Evolutionary conservation across 768 basidiomycete species (phyloP).

Genomic region (Agrocybe praecox): DNA sequence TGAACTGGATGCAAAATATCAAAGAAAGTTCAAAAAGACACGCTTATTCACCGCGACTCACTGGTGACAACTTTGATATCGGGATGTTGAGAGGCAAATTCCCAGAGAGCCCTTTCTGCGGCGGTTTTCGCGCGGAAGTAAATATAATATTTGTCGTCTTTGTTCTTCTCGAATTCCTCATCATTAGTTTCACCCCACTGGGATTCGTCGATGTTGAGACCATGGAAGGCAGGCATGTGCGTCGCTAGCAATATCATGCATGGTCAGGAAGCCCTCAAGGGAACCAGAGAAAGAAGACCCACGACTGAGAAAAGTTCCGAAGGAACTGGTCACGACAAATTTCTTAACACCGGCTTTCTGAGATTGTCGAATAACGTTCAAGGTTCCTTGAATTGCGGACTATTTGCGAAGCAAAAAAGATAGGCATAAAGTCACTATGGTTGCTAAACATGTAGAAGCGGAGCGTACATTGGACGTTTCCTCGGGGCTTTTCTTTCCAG

Average conservation of each 20-base stretch:
- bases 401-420: slow-evolving; percentile 12
- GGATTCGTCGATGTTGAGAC: slow-evolving; percentile 14
- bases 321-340: slow-evolving; percentile 35
- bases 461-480: slow-evolving; percentile 25
- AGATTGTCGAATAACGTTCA: slow-evolving; percentile 43
- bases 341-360: slow-evolving; percentile 36
- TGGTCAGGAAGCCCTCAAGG: not conserved
- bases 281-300: not conserved
- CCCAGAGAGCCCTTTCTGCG: slow-evolving; percentile 44
- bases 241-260: slow-evolving; percentile 5
- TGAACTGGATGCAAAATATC: slow-evolving; percentile 25
- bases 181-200: slow-evolving; percentile 34
- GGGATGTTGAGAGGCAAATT: slow-evolving; percentile 40
- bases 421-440: not conserved
- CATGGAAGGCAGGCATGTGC: slow-evolving; percentile 17
- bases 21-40: not conserved
- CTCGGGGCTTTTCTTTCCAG: slow-evolving; percentile 25
- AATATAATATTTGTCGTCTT: slow-evolving; percentile 28
- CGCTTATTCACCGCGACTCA: slow-evolving; percentile 18
- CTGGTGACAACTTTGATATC: slow-evolving; percentile 39
- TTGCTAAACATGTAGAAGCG: too few relatives aligned
- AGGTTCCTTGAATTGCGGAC: slow-evolving; percentile 39
- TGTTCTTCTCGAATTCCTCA: slow-evolving; percentile 31
- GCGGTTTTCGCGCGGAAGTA: slow-evolving; percentile 45
- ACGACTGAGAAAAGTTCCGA: slow-evolving; percentile 33